A percentile compares a stretch with the other conserved stretches of the same genome.
These are phyloP conservation scores for Rubia tinctorum DNA, from an alignment of 305 asterid species.

Conservation along the genomic window DNA sequence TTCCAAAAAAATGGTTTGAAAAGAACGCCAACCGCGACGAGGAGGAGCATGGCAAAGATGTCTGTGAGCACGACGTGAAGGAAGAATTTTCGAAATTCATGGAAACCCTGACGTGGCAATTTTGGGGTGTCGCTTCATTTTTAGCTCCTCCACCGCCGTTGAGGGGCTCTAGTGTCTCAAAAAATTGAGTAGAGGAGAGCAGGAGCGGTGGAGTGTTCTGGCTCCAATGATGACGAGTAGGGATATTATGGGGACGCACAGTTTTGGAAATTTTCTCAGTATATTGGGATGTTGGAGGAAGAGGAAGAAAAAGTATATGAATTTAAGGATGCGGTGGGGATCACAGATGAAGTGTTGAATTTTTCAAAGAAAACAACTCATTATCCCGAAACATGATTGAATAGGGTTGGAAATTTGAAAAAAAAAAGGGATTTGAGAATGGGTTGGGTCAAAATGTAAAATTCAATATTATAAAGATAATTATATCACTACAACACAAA, in stretches of 20 bases:
- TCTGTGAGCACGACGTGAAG: constrained; percentile 50
- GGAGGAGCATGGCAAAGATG: background rate
- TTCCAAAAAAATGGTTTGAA: too few relatives aligned
- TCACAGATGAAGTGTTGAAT: constrained; percentile 78
- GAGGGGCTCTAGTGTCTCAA: constrained; percentile 19
- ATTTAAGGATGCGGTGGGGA: too few relatives aligned
- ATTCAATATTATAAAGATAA: too few relatives aligned
- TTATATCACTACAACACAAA: too few relatives aligned
- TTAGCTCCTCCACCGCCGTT: constrained; percentile 20
- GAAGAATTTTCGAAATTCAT: constrained; percentile 86
- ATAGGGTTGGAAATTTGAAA: constrained; percentile 65
- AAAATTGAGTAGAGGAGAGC: constrained; percentile 16
- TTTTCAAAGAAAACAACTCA: constrained; percentile 85
- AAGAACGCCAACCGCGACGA: background rate
- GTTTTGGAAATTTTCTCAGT: constrained; percentile 22
- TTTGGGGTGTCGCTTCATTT: too few relatives aligned
- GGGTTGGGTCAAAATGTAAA: too few relatives aligned
- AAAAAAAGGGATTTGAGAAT: constrained; percentile 81
- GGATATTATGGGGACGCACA: constrained; percentile 28
- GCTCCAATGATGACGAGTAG: constrained; percentile 23
- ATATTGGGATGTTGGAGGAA: constrained; percentile 18
- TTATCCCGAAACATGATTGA: constrained; percentile 99
- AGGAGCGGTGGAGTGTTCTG: constrained; percentile 1
- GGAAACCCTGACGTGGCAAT: too few relatives aligned
- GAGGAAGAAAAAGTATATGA: too few relatives aligned